phyloP scores from a whole-genome alignment of 2,329 filamentous ascomycete species.

The Alternaria gansuensis region DNA sequence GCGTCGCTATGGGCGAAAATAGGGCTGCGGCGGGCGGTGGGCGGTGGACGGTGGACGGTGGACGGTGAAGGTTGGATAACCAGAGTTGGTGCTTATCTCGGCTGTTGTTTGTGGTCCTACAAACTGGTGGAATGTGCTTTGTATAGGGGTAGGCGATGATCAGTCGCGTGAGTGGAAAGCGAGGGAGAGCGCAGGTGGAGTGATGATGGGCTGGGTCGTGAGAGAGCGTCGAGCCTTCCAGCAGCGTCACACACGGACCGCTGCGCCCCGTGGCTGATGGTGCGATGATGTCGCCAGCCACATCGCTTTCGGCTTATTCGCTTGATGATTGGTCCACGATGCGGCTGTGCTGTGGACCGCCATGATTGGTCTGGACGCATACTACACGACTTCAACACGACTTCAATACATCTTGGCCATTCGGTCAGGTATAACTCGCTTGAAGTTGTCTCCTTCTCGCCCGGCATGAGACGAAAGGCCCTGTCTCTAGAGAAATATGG shows the following conservation, averaged over 20 bases:
- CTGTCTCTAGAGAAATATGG: background rate
- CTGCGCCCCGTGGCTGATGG: constrained; percentile 32
- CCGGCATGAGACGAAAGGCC: background rate
- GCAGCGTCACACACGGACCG: constrained; percentile 30
- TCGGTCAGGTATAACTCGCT: too few species aligned
- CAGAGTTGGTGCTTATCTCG: constrained; percentile 30
- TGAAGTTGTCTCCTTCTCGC: background rate
- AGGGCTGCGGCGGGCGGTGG: constrained; percentile 20
- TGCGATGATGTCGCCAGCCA: constrained; percentile 7
- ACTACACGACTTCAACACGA: background rate
- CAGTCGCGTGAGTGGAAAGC: constrained; percentile 40
- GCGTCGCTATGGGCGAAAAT: constrained; percentile 29
- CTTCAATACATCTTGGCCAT: background rate
- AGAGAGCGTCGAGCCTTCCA: constrained; percentile 21
- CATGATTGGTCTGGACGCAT: constrained; percentile 18
- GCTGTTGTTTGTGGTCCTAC: constrained; percentile 11
- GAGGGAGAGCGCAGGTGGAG: constrained; percentile 34
- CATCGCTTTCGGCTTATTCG: constrained; percentile 11
- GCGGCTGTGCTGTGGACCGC: constrained; percentile 18
- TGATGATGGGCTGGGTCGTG: constrained; percentile 35
- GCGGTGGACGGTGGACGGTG: constrained; percentile 14
- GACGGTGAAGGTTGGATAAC: constrained; percentile 19
- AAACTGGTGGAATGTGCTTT: constrained; percentile 39
- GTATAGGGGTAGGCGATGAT: constrained; percentile 39
- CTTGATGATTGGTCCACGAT: constrained; percentile 20